Evolutionary conservation across 805 yeast genomes (phyloP).

Genomic region (Naumovozyma dairenensis): DNA sequence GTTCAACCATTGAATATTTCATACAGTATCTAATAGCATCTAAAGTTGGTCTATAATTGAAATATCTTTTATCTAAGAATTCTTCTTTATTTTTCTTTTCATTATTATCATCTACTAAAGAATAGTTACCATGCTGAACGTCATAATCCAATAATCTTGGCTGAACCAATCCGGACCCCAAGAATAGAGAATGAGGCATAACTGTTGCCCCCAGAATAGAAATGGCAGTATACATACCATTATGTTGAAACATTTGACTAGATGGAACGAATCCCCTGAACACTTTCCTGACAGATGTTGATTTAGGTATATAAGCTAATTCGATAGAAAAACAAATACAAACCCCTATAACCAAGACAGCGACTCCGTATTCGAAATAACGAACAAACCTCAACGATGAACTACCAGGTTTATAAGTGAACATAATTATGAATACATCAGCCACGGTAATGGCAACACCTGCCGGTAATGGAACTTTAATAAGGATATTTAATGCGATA

Average conservation of each 20-base stretch:
- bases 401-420: slow-evolving; percentile 68
- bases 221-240: slow-evolving; percentile 63
- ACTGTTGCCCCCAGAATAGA: slow-evolving; percentile 90
- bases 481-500: slow-evolving; percentile 66
- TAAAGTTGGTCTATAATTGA: slow-evolving; percentile 55
- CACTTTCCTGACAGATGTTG: slow-evolving; percentile 39
- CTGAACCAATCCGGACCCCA: slow-evolving; percentile 82
- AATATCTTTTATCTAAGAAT: slow-evolving; percentile 33
- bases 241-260: slow-evolving; percentile 38
- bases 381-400: slow-evolving; percentile 67
- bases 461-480: slow-evolving; percentile 61
- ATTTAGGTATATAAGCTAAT: slow-evolving; percentile 43
- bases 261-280: slow-evolving; percentile 64
- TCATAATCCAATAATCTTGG: slow-evolving; percentile 74
- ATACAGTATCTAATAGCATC: slow-evolving; percentile 66
- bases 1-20: slow-evolving; percentile 62
- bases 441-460: slow-evolving; percentile 74
- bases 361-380: slow-evolving; percentile 66
- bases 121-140: slow-evolving; percentile 41
- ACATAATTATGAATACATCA: slow-evolving; percentile 70
- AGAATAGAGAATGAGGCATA: slow-evolving; percentile 82
- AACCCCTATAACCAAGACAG: slow-evolving; percentile 60
- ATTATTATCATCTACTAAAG: slow-evolving; percentile 15
- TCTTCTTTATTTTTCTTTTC: slow-evolving; percentile 14
- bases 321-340: slow-evolving; percentile 74